Conservation (phyloP, 495 filamentous ascomycete genomes). For the Trichoderma erinaceum region DNA sequence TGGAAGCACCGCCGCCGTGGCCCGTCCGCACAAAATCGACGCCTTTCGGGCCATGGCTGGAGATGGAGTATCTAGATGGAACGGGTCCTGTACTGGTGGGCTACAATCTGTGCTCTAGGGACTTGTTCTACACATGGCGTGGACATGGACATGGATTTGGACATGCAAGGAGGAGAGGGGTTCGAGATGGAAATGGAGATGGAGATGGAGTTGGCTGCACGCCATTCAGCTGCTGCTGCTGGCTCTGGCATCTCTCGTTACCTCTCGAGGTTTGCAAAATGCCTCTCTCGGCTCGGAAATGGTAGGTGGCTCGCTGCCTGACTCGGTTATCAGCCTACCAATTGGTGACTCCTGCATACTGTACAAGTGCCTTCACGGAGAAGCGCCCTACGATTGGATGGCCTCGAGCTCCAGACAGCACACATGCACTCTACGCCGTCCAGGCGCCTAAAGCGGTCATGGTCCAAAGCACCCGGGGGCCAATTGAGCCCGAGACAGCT, state of each 20-base stretch:
- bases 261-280: background rate
- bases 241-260: background rate
- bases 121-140: background rate
- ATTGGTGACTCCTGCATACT: background rate
- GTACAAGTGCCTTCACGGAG: background rate
- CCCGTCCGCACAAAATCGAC: background rate
- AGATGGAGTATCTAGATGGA: no score
- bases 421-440: background rate
- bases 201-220: background rate
- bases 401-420: background rate
- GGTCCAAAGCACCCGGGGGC: background rate
- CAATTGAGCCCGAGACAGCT: background rate
- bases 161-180: background rate
- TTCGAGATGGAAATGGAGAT: background rate
- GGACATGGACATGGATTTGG: background rate
- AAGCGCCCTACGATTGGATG: background rate
- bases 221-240: background rate
- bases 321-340: slow-evolving; percentile 1
- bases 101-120: background rate
- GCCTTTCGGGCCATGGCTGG: no score
- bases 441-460: background rate
- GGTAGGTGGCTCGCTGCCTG: slow-evolving; percentile 9
- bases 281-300: background rate
- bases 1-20: slow-evolving; percentile 2
- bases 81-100: no score